These are phyloP conservation scores for Lanmaoa pseudosensibilis DNA, from an alignment of 768 basidiomycete species.

Conservation along the genomic window DNA sequence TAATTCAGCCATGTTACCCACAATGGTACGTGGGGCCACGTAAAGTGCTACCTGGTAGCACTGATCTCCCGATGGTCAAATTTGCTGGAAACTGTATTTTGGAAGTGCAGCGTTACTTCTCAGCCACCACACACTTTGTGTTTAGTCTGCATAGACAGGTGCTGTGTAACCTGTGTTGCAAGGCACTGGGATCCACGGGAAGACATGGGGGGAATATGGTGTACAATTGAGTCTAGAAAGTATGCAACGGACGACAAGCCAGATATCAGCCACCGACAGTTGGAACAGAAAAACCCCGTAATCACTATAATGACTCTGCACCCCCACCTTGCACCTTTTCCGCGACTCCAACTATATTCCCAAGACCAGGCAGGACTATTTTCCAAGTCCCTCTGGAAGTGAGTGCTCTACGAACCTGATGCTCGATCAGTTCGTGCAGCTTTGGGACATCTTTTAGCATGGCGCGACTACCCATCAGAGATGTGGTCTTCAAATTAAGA, in stretches of 20 bases:
- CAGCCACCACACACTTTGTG: background rate
- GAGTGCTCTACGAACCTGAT: conserved; percentile 72
- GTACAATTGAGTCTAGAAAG: conserved; percentile 8
- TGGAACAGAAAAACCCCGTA: background rate
- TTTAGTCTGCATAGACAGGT: background rate
- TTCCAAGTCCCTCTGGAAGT: conserved; percentile 64
- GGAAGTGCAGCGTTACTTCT: background rate
- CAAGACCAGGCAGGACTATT: conserved; percentile 64
- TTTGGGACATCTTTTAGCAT: conserved; percentile 98
- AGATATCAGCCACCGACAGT: background rate
- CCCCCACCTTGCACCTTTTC: conserved; percentile 26
- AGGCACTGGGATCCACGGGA: background rate
- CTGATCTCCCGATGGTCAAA: background rate
- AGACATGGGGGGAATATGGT: background rate
- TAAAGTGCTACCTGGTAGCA: background rate
- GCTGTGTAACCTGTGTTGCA: background rate
- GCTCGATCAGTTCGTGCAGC: conserved; percentile 89
- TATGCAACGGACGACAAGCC: background rate
- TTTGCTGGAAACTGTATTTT: background rate
- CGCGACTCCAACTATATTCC: conserved; percentile 30
- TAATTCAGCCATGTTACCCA: too few relatives aligned
- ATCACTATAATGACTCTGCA: conserved; percentile 1
- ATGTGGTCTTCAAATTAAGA: conserved; percentile 83
- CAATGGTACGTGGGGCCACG: too few relatives aligned
- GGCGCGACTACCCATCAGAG: conserved; percentile 93